Evolutionary conservation across 2,329 filamentous ascomycete species (phyloP), one percentile per base, ranked within the genome.

Genomic region (Botrytis deweyae): DNA sequence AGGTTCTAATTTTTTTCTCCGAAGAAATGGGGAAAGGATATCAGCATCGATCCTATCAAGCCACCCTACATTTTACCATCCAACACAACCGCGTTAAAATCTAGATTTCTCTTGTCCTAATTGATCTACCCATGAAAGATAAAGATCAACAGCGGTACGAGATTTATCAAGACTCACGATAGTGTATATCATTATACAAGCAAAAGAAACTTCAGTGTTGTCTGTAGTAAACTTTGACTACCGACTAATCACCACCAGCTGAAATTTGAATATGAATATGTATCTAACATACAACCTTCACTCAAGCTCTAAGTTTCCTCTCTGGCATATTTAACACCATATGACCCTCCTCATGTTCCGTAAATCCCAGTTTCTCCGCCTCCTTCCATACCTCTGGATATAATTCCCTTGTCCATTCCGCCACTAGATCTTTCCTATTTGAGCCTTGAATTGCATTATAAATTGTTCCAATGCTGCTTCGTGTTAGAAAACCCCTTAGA

Each of bases 381-480:
- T 91, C 86, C 18, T 83, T 84, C 94, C 94, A 97, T 9, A 88
- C 83, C 16, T 88, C 85, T 0, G 92, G 90, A 81, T 93, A 94
- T 62, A 87, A 86, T 67, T 87, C 82, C 77, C 87, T 87, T 3
- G 92, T 92, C 94, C 94, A 97, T 25, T 87, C 84, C 80, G 94
- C 90, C 73, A 97, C 91, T 55, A 89, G 85, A 8, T 87, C 84
- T 81, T 96, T 93, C 78, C 89, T 87, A 70, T 87, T 86, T 74
- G 88, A 87, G 74, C 87, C 89, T 3, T 89, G 90, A 4, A 94
- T 87, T 16, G 89, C 91, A 78, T 95, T 96, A 82, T 93, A 94
- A 74, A 94, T 86, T 40, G 91, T 88, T 25, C 91, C 93, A 66
- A 97, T 85, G 44, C 93, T 94, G 72, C 14, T 73, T 69, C 58